Evolutionary conservation across 495 filamentous ascomycete genomes (phyloP).

Genomic region (Sordaria brevicollis): DNA sequence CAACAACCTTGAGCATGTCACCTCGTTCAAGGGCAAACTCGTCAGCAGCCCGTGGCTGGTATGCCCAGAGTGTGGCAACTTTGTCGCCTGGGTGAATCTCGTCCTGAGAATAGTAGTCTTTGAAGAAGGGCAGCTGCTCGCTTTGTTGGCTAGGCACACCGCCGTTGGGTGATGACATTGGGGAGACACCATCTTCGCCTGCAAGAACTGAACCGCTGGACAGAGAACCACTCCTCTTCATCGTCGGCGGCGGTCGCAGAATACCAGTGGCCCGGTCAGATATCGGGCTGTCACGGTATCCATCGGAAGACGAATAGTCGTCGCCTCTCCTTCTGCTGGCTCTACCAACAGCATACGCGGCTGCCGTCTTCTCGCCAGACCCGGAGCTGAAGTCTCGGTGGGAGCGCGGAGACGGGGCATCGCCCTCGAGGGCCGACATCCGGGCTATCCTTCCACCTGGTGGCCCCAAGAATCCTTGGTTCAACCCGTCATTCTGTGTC

Average conservation of each 20-base stretch:
- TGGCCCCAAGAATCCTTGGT: slow-evolving; percentile 56
- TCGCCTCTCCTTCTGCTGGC: slow-evolving; percentile 45
- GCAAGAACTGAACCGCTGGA: slow-evolving; percentile 75
- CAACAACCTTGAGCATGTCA: slow-evolving; percentile 97
- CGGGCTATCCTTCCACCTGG: slow-evolving; percentile 85
- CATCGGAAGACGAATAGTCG: slow-evolving; percentile 73
- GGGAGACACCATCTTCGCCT: slow-evolving; percentile 63
- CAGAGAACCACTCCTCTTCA: slow-evolving; percentile 69
- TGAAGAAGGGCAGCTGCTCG: slow-evolving; percentile 90
- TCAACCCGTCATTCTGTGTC: slow-evolving; percentile 29
- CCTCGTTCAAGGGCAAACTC: slow-evolving; percentile 92
- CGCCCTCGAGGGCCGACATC: slow-evolving; percentile 86
- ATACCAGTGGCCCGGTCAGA: slow-evolving; percentile 50
- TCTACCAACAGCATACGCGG: slow-evolving; percentile 25
- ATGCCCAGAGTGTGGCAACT: slow-evolving; percentile 92
- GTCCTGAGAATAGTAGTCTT: slow-evolving; percentile 96
- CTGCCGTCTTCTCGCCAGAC: slow-evolving; percentile 26
- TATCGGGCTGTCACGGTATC: slow-evolving; percentile 66
- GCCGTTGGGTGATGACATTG: slow-evolving; percentile 67
- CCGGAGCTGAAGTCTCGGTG: slow-evolving; percentile 19
- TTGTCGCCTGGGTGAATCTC: slow-evolving; percentile 88
- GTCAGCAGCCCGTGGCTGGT: slow-evolving; percentile 84
- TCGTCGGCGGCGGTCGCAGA: slow-evolving; percentile 50
- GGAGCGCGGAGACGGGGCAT: slow-evolving; percentile 43
- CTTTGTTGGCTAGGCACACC: slow-evolving; percentile 81